Base-by-base conservation (phyloP, 2,329 filamentous ascomycete species). In the Epichloe glyceriae region DNA sequence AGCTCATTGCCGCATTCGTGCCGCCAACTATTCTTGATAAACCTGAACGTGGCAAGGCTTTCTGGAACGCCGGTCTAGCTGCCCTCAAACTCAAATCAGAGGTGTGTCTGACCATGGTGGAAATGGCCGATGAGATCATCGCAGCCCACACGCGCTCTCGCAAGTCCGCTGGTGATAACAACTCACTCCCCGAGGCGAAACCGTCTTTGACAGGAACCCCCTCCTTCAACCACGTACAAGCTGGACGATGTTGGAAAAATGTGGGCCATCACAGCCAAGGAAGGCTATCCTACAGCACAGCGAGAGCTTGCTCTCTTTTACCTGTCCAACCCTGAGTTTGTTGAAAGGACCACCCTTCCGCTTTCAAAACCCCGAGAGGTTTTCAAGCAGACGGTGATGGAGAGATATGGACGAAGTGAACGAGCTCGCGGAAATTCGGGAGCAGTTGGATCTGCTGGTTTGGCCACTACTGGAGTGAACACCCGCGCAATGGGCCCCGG, bases 231-330 rank as follows among this genome's bases (percentile, higher is more conserved):
- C 51, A 78, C 82, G 45, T 83, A 88, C 66, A 81, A 78, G 51
- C 80, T 93, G 62, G 75, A 81, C 42, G 88, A 96, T 63, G 91
- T 89, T 0, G 90, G 86, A 3, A 81, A 79, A 57, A 93, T 97
- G 82, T 88, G 88, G 75, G 85, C 88, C 55, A 93, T 96, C 62
- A 91, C 90, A 1, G 93, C 93, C 15, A 93, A 90, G 64, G 93
- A 98, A 68, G 90, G 91, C 39, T 66, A 65, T 44, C 78, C 89
- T 0, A 86, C 87, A 12, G 90, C 91, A 5, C 90, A 97, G 70
- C 83, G 93, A 47, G 93, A 98, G 68, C 77, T 98, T 15, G 93
- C 87, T 2, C 86, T 95, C 55, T 85, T 97, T 60, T 97, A 96
- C 64, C 78, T 98, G 39, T 93, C 88, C 0, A 86, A 95, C 58